Evolutionary conservation across 257 asterid species (phyloP), one percentile per base, ranked within the genome.

Genomic region (Gynochthodes officinalis): DNA sequence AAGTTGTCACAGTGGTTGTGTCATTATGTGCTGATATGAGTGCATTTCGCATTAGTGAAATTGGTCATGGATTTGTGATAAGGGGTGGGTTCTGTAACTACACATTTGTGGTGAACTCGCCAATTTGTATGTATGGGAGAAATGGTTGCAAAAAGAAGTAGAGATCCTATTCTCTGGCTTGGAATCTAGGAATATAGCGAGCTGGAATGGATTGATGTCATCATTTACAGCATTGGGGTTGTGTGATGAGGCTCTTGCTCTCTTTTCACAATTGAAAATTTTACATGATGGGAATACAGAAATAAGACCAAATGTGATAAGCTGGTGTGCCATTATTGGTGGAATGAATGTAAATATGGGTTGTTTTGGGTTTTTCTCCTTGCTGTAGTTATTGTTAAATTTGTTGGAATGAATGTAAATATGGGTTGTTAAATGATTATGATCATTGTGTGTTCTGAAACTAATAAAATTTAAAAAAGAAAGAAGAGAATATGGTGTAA

Each of bases 131-230:
- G 77, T 88, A 88, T 61, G 94, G 96, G 44, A 86, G 77, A 78
- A 68, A 69, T 48, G 79, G 87, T 25, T 73, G 25, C 12, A 77
- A 27, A 75, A 76, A 71, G 84, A 86, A 66, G 96, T 89, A 19
- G 88, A 86, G 55, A 35, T 21, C 73, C 67, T 85, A 44, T 87
- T 90, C 61, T 82, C 82, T 0, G 73, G 64, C 0, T 76, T 90
- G 58, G 72, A 85, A 25, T 70, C 75, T 0, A 82, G 82, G 82
- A 86, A 83, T 73, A 73, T 82, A 58, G 87, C 88, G 55, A 88
- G 87, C 83, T 90, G 93, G 95, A 90, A 88, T 30, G 87, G 93
- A 1, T 82, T 90, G 70, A 81, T 88, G 63, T 84, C 96, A 1
- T 86, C 89, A 8, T 90, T 82, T 60, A 89, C 93, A 52, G 92